Base-by-base conservation (phyloP, 768 basidiomycete species). In the Coprinopsis cinerea region DNA sequence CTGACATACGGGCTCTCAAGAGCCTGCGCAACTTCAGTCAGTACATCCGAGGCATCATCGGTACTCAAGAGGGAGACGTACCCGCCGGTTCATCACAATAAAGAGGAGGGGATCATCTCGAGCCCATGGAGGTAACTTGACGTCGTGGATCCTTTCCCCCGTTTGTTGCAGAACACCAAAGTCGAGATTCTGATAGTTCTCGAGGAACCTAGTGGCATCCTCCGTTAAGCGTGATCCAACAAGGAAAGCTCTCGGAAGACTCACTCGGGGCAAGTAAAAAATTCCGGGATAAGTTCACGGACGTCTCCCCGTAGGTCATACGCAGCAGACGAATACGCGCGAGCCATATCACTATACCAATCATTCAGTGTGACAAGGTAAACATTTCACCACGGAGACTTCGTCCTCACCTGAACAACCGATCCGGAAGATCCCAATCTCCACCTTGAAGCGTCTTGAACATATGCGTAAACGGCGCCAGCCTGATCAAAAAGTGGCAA, bases 391-490 rank as follows among this genome's bases (percentile, higher is more conserved):
- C 25, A 48, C 30, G 24, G 44, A 26, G 27, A 4, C 15, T 22
- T 6, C 30, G 32, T 6, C 18, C 4, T 14, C 49, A 84, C 87
- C 76, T 81, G 63, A 92, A 93, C 10, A 93, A 64, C 18, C 91
- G 76, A 66, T 92, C 91, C 0, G 93, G 93, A 14, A 96, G 67
- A 68, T 97, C 94, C 84, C 92, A 96, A 58, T 92, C 87, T 4
- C 94, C 94, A 9, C 94, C 94, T 81, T 95, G 71, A 26, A 96
- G 66, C 2, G 88, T 91, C 68, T 93, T 91, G 75, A 94, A 97
- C 85, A 95, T 94, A 60, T 86, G 83, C 22, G 92, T 94, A 63
- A 88, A 97, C 0, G 94, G 94, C 13, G 85, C 82, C 58, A 94
- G 69, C 18, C 94, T 78, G 48, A 97, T 94, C 57, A 95, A 68